Conservation (phyloP, 805 yeast genomes). For the Candida tibetensis region DNA sequence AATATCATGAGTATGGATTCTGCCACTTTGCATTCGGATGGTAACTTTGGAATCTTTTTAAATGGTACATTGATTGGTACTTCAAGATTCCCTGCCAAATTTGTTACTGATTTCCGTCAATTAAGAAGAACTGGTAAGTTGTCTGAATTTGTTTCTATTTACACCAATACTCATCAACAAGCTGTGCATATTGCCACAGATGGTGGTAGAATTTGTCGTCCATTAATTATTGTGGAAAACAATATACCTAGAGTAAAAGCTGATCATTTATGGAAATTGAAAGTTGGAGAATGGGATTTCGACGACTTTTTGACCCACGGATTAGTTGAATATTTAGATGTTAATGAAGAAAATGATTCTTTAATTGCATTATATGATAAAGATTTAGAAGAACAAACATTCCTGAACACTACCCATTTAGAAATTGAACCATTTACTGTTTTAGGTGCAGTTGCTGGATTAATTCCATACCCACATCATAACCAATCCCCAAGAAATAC, state of each 20-base stretch:
- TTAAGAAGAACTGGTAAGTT: conserved; percentile 82
- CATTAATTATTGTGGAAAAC: conserved; percentile 80
- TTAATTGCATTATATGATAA: conserved; percentile 52
- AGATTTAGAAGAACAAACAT: conserved; percentile 43
- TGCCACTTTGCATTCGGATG: conserved; percentile 69
- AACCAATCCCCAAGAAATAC: conserved; percentile 92
- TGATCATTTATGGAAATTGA: conserved; percentile 61
- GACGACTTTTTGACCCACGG: conserved; percentile 88
- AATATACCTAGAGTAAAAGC: conserved; percentile 69
- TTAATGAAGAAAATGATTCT: conserved; percentile 38
- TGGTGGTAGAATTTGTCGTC: conserved; percentile 98
- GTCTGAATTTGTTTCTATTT: conserved; percentile 88
- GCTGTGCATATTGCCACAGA: conserved; percentile 98
- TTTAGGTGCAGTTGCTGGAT: conserved; percentile 88
- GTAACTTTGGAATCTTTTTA: conserved; percentile 81
- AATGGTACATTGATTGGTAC: conserved; percentile 95
- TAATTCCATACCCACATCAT: conserved; percentile 90
- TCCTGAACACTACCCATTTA: conserved; percentile 62
- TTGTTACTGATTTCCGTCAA: conserved; percentile 73
- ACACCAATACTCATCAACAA: conserved; percentile 81
- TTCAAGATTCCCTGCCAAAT: conserved; percentile 80
- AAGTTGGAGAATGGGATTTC: conserved; percentile 73
- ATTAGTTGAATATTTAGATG: conserved; percentile 91
- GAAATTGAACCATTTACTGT: conserved; percentile 96
- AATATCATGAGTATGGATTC: conserved; percentile 79